A percentile compares a stretch with the other conserved stretches of the same genome.
phyloP scores from a whole-genome alignment of 2,329 filamentous ascomycete genomes.

The Sphaerulina populicola region DNA sequence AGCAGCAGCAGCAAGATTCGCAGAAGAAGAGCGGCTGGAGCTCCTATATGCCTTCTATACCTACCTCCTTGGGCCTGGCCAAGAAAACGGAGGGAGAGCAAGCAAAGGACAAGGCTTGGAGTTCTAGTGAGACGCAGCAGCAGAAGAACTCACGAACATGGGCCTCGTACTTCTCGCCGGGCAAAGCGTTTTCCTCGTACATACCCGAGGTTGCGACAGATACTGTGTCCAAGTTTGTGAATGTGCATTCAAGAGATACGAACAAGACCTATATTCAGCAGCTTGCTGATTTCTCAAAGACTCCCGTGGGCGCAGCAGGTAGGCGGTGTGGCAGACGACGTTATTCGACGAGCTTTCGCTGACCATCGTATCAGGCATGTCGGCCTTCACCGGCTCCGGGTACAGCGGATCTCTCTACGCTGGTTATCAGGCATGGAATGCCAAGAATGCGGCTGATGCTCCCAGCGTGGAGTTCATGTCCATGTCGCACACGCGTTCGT shows the following conservation, averaged over 20 bases:
- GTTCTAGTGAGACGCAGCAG: conserved; percentile 27
- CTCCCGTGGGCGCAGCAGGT: conserved; percentile 44
- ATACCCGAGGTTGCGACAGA: conserved; percentile 37
- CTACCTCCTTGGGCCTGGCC: conserved; percentile 12
- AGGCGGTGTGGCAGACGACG: neutral
- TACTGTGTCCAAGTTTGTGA: conserved; percentile 39
- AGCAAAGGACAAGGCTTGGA: conserved; percentile 9
- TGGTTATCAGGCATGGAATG: conserved; percentile 42
- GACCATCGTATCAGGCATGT: conserved; percentile 10
- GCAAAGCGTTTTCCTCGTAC: conserved; percentile 43
- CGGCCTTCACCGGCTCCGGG: conserved; percentile 41
- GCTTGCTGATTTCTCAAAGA: conserved; percentile 44
- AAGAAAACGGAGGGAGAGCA: conserved; percentile 21
- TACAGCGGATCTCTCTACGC: conserved; percentile 43
- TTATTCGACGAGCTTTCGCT: neutral
- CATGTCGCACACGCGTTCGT: conserved; percentile 39
- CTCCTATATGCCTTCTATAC: conserved; percentile 27
- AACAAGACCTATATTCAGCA: conserved; percentile 45
- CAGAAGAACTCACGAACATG: conserved; percentile 37
- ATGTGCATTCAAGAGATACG: conserved; percentile 40
- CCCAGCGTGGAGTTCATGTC: conserved; percentile 42
- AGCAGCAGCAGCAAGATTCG: conserved; percentile 7
- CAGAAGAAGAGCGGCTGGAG: conserved; percentile 29
- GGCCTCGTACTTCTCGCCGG: conserved; percentile 42
- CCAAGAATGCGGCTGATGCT: conserved; percentile 28